phyloP scores from a whole-genome alignment of 2,329 filamentous ascomycete species.

The Cladosporium sp. region DNA sequence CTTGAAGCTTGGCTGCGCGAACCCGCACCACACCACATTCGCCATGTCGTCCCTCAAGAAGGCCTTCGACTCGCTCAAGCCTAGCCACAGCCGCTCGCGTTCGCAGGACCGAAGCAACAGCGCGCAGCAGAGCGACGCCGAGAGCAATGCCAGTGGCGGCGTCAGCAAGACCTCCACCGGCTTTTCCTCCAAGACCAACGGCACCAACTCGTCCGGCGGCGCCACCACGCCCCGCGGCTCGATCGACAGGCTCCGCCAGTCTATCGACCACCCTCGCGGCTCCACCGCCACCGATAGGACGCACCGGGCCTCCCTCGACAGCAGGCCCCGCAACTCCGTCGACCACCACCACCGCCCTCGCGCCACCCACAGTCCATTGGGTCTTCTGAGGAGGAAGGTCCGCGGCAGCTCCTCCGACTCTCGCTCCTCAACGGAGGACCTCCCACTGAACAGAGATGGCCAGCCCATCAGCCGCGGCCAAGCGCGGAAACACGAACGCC shows the following conservation, averaged over 20 bases:
- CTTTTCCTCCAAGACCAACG: constrained; percentile 20
- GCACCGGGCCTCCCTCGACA: constrained; percentile 4
- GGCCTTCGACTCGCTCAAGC: constrained; percentile 39
- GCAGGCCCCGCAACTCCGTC: constrained; percentile 15
- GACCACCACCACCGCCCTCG: constrained; percentile 22
- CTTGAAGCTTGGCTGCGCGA: constrained; percentile 1
- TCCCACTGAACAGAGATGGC: constrained; percentile 44
- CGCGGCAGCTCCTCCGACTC: constrained; percentile 26
- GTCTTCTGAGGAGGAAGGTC: constrained; percentile 27
- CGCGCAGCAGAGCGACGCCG: constrained; percentile 1
- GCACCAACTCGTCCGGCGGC: constrained; percentile 12
- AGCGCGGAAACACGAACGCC: constrained; percentile 42
- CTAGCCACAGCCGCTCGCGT: constrained; percentile 19
- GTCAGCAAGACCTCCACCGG: constrained; percentile 15
- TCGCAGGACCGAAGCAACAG: constrained; percentile 3
- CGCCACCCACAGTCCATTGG: constrained; percentile 28
- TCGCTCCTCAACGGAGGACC: constrained; percentile 30
- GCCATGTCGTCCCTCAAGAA: constrained; percentile 40
- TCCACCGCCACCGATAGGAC: not conserved
- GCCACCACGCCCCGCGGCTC: constrained; percentile 4
- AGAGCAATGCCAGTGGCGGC: constrained; percentile 5
- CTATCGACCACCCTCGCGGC: constrained; percentile 5
- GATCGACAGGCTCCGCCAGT: constrained; percentile 13
- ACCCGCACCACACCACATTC: not conserved
- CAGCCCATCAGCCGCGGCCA: constrained; percentile 46